Base-by-base conservation (phyloP, 2,329 filamentous ascomycete species). In the Aspergillus sp. region DNA sequence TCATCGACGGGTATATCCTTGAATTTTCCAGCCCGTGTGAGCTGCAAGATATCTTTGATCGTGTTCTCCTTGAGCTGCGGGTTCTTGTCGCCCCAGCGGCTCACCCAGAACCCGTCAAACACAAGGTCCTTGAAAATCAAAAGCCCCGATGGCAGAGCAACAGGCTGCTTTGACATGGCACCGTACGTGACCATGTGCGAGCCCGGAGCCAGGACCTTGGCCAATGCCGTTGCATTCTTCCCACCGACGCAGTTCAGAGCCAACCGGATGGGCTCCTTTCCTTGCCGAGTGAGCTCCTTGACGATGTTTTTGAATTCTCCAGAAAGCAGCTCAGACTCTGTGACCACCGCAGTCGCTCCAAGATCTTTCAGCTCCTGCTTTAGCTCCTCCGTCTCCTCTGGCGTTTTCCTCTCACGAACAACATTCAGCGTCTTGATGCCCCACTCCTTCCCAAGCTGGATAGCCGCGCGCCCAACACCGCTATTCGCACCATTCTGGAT, bases 401-500 rank as follows among this genome's bases (percentile, higher is more conserved):
- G 73, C 1, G 85, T 86, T 15, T 87, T 83, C 22, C 95, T 83
- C 66, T 91, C 88, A 13, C 95, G 87, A 46, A 99, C 84, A 25
- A 99, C 84, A 74, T 97, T 98, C 77, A 99, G 91, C 73, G 90
- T 96, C 72, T 92, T 89, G 71, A 95, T 85, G 0, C 94, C 94
- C 94, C 93, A 98, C 57, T 92, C 84, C 69, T 81, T 84, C 1
- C 87, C 94, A 1, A 99, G 82, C 79, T 99, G 95, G 66, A 98
- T 95, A 11, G 92, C 94, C 3, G 93, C 91, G 45, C 95, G 84
- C 1, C 95, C 95, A 17, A 99, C 95, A 11, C 93, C 95, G 47
- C 89, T 92, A 78, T 99, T 99, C 45, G 94, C 95, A 7, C 94
- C 95, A 75, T 99, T 99, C 79, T 99, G 95, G 51, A 99, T 88